A percentile compares a stretch with the other conserved stretches of the same genome.
phyloP scores from a whole-genome alignment of 495 filamentous ascomycete species.

The Podospora pseudocomata region DNA sequence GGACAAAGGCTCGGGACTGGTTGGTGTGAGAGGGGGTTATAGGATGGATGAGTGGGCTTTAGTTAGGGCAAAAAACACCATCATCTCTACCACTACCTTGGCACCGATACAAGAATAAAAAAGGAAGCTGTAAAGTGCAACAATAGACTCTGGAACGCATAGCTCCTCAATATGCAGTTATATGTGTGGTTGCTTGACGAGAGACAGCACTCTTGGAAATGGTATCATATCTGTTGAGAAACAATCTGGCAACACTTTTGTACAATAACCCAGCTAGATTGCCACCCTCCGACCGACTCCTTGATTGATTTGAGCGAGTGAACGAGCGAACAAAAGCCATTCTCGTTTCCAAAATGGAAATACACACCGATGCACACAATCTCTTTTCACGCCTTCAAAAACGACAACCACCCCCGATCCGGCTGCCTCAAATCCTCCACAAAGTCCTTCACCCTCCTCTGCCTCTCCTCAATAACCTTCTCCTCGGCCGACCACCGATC shows the following conservation, averaged over 20 bases:
- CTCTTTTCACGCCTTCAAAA: slow-evolving; percentile 36
- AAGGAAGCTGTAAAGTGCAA: background rate
- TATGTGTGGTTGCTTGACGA: too few species aligned
- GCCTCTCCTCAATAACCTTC: slow-evolving; percentile 48
- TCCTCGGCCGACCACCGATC: slow-evolving; percentile 52
- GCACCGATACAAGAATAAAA: background rate
- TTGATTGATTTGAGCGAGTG: too few species aligned
- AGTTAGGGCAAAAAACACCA: background rate
- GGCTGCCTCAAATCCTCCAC: slow-evolving; percentile 45
- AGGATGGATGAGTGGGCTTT: background rate
- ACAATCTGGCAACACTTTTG: background rate
- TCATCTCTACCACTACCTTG: background rate
- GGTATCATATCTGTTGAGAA: background rate
- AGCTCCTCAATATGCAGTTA: too few species aligned
- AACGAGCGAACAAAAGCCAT: too few species aligned
- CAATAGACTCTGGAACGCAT: background rate
- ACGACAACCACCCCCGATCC: slow-evolving; percentile 31
- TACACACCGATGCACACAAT: background rate
- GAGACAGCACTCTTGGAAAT: background rate
- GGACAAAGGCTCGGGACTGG: background rate
- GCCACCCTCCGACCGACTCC: too few species aligned
- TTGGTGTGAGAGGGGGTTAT: background rate
- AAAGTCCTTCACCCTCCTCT: slow-evolving; percentile 41
- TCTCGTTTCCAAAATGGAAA: too few species aligned
- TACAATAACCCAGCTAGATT: background rate